Percentiles rank a stretch among this genome's conserved stretches.
phyloP scores from a whole-genome alignment of 139 green algal genomes.

The Picocystis salinarum region DNA sequence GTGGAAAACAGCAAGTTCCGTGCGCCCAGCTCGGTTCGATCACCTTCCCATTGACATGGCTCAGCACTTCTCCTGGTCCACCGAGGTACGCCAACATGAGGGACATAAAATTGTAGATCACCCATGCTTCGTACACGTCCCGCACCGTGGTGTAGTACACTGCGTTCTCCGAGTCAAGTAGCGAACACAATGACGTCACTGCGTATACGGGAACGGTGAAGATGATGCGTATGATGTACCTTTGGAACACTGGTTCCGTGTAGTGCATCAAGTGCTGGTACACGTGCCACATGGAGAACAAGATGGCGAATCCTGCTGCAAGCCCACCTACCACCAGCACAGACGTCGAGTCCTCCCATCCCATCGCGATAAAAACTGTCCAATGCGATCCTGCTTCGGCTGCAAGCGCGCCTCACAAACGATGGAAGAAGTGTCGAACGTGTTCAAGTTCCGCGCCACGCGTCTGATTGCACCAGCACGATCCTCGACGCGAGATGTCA shows the following conservation, averaged over 20 bases:
- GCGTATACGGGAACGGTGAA: constrained; percentile 93
- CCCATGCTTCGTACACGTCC: constrained; percentile 68
- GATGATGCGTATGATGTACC: constrained; percentile 93
- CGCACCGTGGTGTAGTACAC: constrained; percentile 47
- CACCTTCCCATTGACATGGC: constrained; percentile 57
- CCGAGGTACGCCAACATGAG: constrained; percentile 90
- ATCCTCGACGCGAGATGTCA: no score
- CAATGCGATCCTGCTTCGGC: no score
- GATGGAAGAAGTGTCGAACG: no score
- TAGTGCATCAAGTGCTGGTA: constrained; percentile 75
- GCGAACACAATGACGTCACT: constrained; percentile 52
- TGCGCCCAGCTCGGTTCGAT: constrained; percentile 54
- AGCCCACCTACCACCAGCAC: no score
- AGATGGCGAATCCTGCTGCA: no score
- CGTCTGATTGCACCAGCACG: no score
- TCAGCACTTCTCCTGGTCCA: constrained; percentile 72
- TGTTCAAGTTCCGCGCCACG: no score
- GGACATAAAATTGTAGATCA: constrained; percentile 94
- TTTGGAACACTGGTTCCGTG: constrained; percentile 71
- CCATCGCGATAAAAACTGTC: no score
- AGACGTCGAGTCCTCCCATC: no score
- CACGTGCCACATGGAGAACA: no score
- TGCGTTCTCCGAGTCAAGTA: constrained; percentile 37
- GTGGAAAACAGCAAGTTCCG: constrained; percentile 75
- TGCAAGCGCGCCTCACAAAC: no score